These are phyloP conservation scores for Cercis canadensis DNA, from an alignment of 306 rosid species.

Conservation along the genomic window DNA sequence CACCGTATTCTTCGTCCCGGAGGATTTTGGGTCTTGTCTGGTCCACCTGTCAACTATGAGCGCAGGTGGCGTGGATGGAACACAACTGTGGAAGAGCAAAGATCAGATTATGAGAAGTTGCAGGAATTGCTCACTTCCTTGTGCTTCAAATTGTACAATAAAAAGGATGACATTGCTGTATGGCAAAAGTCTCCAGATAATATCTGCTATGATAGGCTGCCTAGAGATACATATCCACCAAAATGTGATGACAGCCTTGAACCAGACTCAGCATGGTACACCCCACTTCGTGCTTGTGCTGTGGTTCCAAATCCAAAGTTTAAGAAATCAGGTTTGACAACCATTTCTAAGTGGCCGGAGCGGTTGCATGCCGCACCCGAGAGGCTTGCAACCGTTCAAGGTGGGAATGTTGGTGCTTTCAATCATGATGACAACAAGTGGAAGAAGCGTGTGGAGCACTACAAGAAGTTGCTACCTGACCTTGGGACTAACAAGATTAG, in stretches of 20 bases:
- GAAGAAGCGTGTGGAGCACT: slow-evolving; percentile 77
- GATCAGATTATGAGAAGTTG: slow-evolving; percentile 77
- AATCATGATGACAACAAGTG: slow-evolving; percentile 83
- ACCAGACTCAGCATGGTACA: slow-evolving; percentile 95
- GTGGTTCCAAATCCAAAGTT: slow-evolving; percentile 74
- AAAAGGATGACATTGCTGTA: slow-evolving; percentile 91
- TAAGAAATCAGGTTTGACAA: slow-evolving; percentile 58
- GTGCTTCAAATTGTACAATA: slow-evolving; percentile 89
- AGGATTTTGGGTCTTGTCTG: slow-evolving; percentile 95
- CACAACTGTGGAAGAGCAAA: slow-evolving; percentile 87
- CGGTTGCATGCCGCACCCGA: slow-evolving; percentile 75
- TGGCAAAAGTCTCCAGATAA: slow-evolving; percentile 84
- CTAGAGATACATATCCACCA: slow-evolving; percentile 72
- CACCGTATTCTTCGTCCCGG: slow-evolving; percentile 97
- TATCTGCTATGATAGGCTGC: slow-evolving; percentile 68
- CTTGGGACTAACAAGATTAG: slow-evolving; percentile 80
- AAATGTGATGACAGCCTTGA: slow-evolving; percentile 93
- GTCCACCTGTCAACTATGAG: slow-evolving; percentile 95
- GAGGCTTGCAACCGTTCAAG: slow-evolving; percentile 57
- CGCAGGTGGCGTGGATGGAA: slow-evolving; percentile 95
- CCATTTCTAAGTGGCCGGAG: slow-evolving; percentile 82
- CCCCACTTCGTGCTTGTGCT: slow-evolving; percentile 85
- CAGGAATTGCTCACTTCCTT: slow-evolving; percentile 75
- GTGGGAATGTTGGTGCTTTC: slow-evolving; percentile 66
- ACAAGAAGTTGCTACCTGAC: slow-evolving; percentile 88